Base-by-base conservation (phyloP, 495 filamentous ascomycete genomes). In the Lepidopterella palustris region DNA sequence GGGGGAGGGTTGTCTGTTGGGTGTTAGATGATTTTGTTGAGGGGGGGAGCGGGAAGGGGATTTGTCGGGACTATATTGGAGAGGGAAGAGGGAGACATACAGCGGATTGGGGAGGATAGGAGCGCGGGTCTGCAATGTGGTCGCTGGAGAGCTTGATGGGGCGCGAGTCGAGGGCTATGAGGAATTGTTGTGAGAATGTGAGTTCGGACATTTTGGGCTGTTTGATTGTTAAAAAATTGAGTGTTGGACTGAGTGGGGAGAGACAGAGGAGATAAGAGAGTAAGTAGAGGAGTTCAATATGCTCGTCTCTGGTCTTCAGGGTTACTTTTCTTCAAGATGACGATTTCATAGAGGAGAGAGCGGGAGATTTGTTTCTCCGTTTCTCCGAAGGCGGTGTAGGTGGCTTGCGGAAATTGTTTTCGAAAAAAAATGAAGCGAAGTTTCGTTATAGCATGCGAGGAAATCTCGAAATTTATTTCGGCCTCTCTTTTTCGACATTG, bases 81-180 rank as follows among this genome's bases (percentile, higher is more conserved):
- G 51, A 28, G n/a, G 57, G 55, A 3, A 50, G 20, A 57, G 18
- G 59, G 40, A 39, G 57, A 79, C 87, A 57, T 79, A 96, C 91
- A 31, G 89, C 84, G 29, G 79, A 76, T 53, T 83, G 82, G 28
- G 84, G 75, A 15, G 87, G 84, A 67, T 91, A 84, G 58, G 78
- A 82, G 66, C 84, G 84, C 29, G 88, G 82, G 68, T 96, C 88
- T 71, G 88, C 85, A 75, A 92, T 83, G 83, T 96, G 85, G 73
- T 96, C 90, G 60, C 86, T 74, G 10, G 83, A 80, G 51, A 96
- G 80, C 74, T 90, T 92, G 66, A 84, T 71, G 8, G 88, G 87
- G 58, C 84, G 82, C 31, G 82, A 78, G 76, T 92, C 89, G 51
- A 97, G 82, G 20, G 81, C 78, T 20, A 86, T 77, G 63, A 98